Evolutionary conservation across 169 alveolate genomes (phyloP).

Genomic region (Plasmodium knowlesi): DNA sequence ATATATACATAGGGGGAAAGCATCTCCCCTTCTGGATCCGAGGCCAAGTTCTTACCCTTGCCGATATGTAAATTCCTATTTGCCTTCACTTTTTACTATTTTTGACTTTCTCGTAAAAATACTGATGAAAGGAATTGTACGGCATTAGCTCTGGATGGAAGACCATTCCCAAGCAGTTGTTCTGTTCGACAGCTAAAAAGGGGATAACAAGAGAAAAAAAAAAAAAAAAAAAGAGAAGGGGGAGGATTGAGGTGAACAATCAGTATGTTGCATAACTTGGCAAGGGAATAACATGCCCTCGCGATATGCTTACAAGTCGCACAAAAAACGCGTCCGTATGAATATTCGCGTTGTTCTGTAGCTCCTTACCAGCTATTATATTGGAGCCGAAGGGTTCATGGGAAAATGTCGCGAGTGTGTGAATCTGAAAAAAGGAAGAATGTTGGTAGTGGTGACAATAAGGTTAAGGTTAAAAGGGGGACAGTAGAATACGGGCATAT

Average conservation of each 20-base stretch:
- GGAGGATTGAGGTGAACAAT: not conserved
- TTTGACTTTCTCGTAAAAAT: conserved; percentile 60
- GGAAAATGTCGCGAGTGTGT: conserved; percentile 51
- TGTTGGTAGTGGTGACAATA: not conserved
- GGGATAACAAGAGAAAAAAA: not conserved
- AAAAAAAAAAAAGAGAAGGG: not conserved
- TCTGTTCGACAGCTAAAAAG: conserved; percentile 52
- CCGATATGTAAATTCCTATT: not conserved
- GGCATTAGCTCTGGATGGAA: conserved; percentile 74
- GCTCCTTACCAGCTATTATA: conserved; percentile 40
- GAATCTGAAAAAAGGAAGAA: conserved; percentile 4
- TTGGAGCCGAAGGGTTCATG: conserved; percentile 32
- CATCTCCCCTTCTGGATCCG: too few species aligned
- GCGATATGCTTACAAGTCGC: too few species aligned
- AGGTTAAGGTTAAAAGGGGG: not conserved
- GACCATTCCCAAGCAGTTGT: conserved; percentile 55
- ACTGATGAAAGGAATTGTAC: conserved; percentile 33
- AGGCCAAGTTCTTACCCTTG: too few species aligned
- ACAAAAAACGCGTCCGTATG: not conserved
- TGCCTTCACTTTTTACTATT: not conserved
- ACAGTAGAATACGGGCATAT: not conserved
- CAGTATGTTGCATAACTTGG: not conserved
- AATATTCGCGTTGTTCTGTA: not conserved
- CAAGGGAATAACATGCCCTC: not conserved
- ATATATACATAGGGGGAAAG: not conserved